Evolutionary conservation across 306 rosid genomes (phyloP).

Genomic region (Lathyrus aphaca): DNA sequence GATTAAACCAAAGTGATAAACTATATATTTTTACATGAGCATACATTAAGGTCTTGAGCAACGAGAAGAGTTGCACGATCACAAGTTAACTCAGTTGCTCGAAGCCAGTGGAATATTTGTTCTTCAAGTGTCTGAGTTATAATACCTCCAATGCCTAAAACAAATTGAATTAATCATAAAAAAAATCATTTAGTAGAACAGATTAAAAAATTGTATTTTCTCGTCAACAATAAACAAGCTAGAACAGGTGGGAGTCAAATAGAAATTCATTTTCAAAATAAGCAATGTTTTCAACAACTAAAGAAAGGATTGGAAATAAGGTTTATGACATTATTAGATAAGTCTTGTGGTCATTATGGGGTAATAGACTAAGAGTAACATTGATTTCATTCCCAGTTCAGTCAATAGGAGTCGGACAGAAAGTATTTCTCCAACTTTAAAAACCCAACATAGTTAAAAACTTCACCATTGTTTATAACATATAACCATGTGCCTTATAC

Average conservation of each 20-base stretch:
- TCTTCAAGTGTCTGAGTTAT: slow-evolving; percentile 93
- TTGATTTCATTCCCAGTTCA: slow-evolving; percentile 21
- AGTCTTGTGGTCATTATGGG: slow-evolving; percentile 31
- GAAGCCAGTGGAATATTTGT: slow-evolving; percentile 90
- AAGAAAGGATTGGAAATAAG: not conserved
- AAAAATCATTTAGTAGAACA: slow-evolving; percentile 19
- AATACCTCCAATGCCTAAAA: slow-evolving; percentile 79
- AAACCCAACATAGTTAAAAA: slow-evolving; percentile 31
- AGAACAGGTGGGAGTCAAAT: too few relatives aligned
- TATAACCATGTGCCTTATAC: not conserved
- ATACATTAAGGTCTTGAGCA: slow-evolving; percentile 93
- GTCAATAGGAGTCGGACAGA: not conserved
- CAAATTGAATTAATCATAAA: slow-evolving; percentile 17
- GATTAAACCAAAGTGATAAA: slow-evolving; percentile 70
- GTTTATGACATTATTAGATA: slow-evolving; percentile 1
- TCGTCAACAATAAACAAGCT: slow-evolving; percentile 6
- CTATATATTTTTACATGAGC: slow-evolving; percentile 8
- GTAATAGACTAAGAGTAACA: slow-evolving; percentile 23
- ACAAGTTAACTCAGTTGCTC: slow-evolving; percentile 39
- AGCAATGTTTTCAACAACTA: too few relatives aligned
- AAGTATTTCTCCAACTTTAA: slow-evolving; percentile 20
- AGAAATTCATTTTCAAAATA: not conserved
- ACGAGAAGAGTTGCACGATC: slow-evolving; percentile 98
- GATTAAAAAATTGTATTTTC: slow-evolving; percentile 19
- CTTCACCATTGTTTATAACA: slow-evolving; percentile 16